Evolutionary conservation across 2,329 filamentous ascomycete genomes (phyloP), one percentile per base, ranked within the genome.

Genomic region (Alternaria alternata): DNA sequence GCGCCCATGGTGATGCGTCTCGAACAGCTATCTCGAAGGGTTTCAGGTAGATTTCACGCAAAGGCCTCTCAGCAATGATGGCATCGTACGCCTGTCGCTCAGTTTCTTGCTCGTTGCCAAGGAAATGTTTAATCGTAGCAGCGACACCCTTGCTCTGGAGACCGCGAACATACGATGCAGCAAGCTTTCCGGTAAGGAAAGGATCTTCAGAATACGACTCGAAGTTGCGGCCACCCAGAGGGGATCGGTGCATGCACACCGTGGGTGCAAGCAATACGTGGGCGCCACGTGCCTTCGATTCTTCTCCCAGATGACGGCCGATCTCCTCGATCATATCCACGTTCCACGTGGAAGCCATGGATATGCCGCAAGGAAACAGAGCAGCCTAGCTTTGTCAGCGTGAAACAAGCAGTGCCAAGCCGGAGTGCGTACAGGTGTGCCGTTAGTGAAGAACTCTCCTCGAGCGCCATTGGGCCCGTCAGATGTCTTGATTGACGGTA

Each of bases 191-290:
- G 0, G 91, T 92, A 5, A 96, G 83, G 9, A 89, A 85, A 0
- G 92, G 92, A 67, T 95, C 92, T 76, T 95, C 92, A 0, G 91
- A 93, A 75, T 93, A 95, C 0, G 91, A 93, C 78, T 96, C 92
- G 67, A 95, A 96, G 65, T 93, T 93, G 61, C 92, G 86, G 18
- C 92, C 92, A n/a, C 92, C 92, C 0, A 95, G 83, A 0, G 92
- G 92, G 51, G 91, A 91, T 16, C 92, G 87, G 71, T 95, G 92
- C 83, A 93, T 89, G 80, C 92, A 93, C 34, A 93, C 88, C 1
- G 91, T 94, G 2, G 91, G 91, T 0, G 89, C 91, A 8, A 94
- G 84, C 5, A 94, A 82, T 34, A 94, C 85, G 61, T 93, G 85
- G 28, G 90, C 89, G 6, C 90, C 91, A 71, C 91, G 89, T 18